These are phyloP conservation scores for Pezicula carpinea DNA, from an alignment of 2,329 filamentous ascomycete genomes.

Conservation along the genomic window DNA sequence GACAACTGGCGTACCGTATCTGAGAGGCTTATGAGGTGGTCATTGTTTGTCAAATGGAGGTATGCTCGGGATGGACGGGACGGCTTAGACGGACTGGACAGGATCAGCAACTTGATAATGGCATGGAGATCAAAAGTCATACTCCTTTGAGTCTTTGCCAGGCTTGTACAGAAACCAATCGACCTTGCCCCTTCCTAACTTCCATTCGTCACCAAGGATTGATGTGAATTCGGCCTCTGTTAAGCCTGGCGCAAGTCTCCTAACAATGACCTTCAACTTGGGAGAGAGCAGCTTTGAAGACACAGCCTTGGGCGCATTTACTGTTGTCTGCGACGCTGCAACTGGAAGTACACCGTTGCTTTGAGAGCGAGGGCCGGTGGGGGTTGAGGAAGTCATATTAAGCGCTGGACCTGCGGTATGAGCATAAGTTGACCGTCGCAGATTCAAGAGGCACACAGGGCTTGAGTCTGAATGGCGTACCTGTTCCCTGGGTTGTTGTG, in stretches of 20 bases:
- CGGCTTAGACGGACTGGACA: slow-evolving; percentile 69
- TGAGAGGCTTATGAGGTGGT: slow-evolving; percentile 62
- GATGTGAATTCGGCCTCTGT: slow-evolving; percentile 72
- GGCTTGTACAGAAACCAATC: slow-evolving; percentile 75
- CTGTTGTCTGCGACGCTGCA: slow-evolving; percentile 38
- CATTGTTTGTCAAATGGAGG: slow-evolving; percentile 70
- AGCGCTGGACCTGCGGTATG: too few relatives aligned
- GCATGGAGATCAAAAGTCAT: slow-evolving; percentile 28
- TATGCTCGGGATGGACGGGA: slow-evolving; percentile 79
- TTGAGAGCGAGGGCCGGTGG: slow-evolving; percentile 26
- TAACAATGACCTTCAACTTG: slow-evolving; percentile 78
- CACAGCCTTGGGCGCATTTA: slow-evolving; percentile 34
- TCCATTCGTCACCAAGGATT: slow-evolving; percentile 77
- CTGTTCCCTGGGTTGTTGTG: too few relatives aligned
- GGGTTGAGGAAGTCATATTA: slow-evolving; percentile 2
- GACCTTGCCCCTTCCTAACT: slow-evolving; percentile 70
- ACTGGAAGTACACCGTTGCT: slow-evolving; percentile 51
- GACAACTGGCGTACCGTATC: slow-evolving; percentile 62
- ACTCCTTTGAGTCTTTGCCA: slow-evolving; percentile 84
- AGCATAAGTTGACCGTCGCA: too few relatives aligned
- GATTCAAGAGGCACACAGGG: too few relatives aligned
- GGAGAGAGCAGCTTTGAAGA: slow-evolving; percentile 40
- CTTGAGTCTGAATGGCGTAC: too few relatives aligned
- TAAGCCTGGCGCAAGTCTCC: slow-evolving; percentile 80
- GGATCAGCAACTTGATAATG: slow-evolving; percentile 1